Evolutionary conservation across 345 rosid genomes (phyloP), one percentile per base, ranked within the genome.

Genomic region (Aquilaria sinensis): DNA sequence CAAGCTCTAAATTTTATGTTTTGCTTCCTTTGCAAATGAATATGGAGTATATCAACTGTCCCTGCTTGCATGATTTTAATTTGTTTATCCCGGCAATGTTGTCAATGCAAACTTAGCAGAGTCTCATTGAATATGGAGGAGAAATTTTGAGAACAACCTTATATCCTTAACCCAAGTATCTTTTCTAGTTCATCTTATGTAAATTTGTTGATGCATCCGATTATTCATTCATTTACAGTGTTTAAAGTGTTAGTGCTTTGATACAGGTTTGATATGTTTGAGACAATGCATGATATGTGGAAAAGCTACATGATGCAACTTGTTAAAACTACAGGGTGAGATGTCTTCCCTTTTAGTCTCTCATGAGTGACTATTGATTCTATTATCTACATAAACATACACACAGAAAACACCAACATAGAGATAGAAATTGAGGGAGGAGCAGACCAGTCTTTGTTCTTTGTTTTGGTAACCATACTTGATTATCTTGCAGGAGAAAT

Each of bases 261-360:
- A 53, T 72, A 33, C 76, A 84, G 88, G 69, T 88, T 78, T 76
- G 86, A 82, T 63, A 62, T 65, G 62, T 79, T 64, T 68, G 81
- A 66, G 78, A 85, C 86, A 60, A 77, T 86, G 92, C 96, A 88
- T 81, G 80, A 79, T 64, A 79, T 82, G 78, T 88, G 96, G 92
- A 82, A 83, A 69, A 70, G 64, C 65, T 84, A 82, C 77, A 72
- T 82, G 71, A 53, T 23, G 60, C 73, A 79, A 63, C 87, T 85
- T 69, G 74, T 81, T 33, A 88, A 80, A 72, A 69, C 56, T 64
- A 70, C 77, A 2, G 86, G 87, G 92, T 88, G 70, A 61, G 80
- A 68, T 55, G 32, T 45, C 31, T 12, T 46, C 53, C 15, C 37
- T 37, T 23, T 48, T 33, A 37, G 43, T 4, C 1, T 37, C 43